Base-by-base conservation (phyloP, 805 yeast species). In the Candida corydali region DNA sequence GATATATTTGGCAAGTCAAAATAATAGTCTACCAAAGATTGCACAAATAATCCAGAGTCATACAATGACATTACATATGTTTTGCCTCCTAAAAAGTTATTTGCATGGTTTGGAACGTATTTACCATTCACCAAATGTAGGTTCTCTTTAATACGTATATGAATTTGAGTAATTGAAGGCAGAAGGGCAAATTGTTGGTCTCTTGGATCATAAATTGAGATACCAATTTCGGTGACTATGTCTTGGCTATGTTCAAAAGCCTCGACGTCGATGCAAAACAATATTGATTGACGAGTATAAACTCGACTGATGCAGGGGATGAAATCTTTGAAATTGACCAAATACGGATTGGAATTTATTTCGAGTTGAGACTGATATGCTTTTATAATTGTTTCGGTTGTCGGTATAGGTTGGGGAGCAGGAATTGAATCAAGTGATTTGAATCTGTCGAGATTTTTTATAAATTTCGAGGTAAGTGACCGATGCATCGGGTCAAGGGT, bases 261-360 rank as follows among this genome's bases (percentile, higher is more conserved):
- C 50, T 78, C 85, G 2, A 76, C 59, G 51, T 78, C 84, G 30
- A 78, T 54, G 10, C 73, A 61, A 34, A 77, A 59, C n/a, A 72
- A 56, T 3, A 63, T 57, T 6, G 60, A 33, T 30, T 41, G 43
- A 10, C 59, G 28, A 7, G 45, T 37, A 37, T 48, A 55, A 3
- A 53, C 53, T 10, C 33, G 5, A 26, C n/a, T 23, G 11, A 39
- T 39, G 5, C 16, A 15, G 3, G 22, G 20, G 5, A 24, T 5
- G 7, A 32, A 22, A 5, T 16, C 12, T 17, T 32, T 32, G 12
- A 11, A 23, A 32, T 32, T 32, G 9, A 23, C 12, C 12, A 32
- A 17, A 16, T 32, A 32, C 11, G 28, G 22, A 17, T 32, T 32
- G 3, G 9, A 3, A 17, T 32, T 32, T 5, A 17, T 26, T 16